These are phyloP conservation scores for Fusarium acutatum DNA, from an alignment of 2,329 filamentous ascomycete genomes.

Conservation along the genomic window DNA sequence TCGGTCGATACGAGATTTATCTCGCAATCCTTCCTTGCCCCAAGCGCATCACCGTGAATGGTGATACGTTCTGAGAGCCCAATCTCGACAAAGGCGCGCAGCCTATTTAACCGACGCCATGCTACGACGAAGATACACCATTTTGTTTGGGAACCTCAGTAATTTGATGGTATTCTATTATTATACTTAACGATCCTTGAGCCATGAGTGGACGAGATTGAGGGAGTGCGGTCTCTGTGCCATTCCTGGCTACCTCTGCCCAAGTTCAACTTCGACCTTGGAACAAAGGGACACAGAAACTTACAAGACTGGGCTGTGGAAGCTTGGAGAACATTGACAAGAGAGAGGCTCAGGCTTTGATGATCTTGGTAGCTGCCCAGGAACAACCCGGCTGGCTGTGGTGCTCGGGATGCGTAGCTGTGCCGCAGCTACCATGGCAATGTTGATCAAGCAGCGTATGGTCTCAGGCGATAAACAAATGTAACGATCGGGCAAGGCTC, in stretches of 20 bases:
- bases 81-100: neutral
- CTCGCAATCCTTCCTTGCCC: neutral
- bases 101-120: neutral
- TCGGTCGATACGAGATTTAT: neutral
- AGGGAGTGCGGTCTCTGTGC: neutral
- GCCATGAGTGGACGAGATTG: accelerated
- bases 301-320: neutral
- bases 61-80: neutral
- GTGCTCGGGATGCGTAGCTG: too few species aligned
- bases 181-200: neutral
- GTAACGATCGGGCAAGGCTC: neutral
- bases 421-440: neutral
- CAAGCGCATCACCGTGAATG: neutral
- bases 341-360: neutral
- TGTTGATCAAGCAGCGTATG: neutral
- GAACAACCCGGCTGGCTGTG: too few species aligned
- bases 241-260: neutral
- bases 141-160: neutral
- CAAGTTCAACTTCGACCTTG: neutral
- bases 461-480: neutral
- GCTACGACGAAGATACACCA: neutral
- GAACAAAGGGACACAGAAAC: neutral
- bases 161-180: accelerated
- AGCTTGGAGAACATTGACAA: neutral
- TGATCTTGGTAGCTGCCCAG: neutral